A percentile compares a stretch with the other conserved stretches of the same genome.
Evolutionary conservation across 2,329 filamentous ascomycete species (phyloP).

Genomic region (Phaeosphaeriaceae sp.): DNA sequence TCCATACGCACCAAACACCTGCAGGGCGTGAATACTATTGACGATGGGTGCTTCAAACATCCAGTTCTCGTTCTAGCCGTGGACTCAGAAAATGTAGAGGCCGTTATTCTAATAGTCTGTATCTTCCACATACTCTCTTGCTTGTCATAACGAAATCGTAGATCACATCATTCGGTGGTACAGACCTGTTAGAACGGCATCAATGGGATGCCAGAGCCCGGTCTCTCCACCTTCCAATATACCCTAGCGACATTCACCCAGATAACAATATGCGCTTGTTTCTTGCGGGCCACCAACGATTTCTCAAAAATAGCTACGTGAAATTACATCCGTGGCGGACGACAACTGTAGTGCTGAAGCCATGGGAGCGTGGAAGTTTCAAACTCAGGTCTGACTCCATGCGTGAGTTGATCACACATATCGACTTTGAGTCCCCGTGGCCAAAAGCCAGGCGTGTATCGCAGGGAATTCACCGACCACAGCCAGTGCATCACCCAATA

Average conservation of each 20-base stretch:
- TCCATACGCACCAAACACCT: background rate
- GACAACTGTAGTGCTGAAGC: background rate
- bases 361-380: background rate
- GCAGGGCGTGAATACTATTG: background rate
- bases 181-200: background rate
- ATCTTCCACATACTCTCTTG: background rate
- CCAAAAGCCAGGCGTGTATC: background rate
- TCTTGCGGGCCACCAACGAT: constrained; percentile 1
- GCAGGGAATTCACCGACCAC: background rate
- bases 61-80: constrained; percentile 2
- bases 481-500: background rate
- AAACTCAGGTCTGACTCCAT: background rate
- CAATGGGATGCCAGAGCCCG: background rate
- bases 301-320: constrained; percentile 9
- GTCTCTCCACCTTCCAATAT: constrained; percentile 3
- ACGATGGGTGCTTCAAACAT: constrained; percentile 7
- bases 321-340: constrained; percentile 1
- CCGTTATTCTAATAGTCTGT: constrained; percentile 2
- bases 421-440: background rate
- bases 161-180: constrained; percentile 7
- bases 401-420: background rate
- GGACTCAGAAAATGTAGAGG: background rate
- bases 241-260: constrained; percentile 7
- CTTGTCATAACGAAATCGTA: background rate
- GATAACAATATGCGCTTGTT: constrained; percentile 6